Percentiles rank a stretch among this genome's conserved stretches.
Evolutionary conservation across 495 filamentous ascomycete genomes (phyloP).

Genomic region (Aspergillus saccharolyticus): DNA sequence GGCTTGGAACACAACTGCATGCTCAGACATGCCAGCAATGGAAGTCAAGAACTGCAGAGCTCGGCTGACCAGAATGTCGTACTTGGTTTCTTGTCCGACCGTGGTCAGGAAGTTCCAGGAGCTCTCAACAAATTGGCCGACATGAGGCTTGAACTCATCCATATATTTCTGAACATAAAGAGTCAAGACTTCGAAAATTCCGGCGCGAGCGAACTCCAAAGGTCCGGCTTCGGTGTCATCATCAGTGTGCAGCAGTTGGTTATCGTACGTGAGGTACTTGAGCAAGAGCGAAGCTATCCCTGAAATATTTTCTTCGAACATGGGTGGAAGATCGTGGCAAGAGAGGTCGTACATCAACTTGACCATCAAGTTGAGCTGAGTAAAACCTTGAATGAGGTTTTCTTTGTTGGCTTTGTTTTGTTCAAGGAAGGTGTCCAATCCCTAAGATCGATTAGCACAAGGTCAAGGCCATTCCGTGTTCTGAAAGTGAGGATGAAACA

Average conservation of each 20-base stretch:
- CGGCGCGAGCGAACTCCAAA: slow-evolving; percentile 80
- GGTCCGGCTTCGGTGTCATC: slow-evolving; percentile 83
- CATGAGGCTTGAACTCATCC: slow-evolving; percentile 76
- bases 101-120: slow-evolving; percentile 88
- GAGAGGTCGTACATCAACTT: slow-evolving; percentile 94
- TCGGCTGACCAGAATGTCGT: slow-evolving; percentile 92
- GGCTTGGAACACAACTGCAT: slow-evolving; percentile 82
- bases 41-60: slow-evolving; percentile 91
- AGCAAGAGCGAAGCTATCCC: slow-evolving; percentile 73
- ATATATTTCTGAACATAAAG: slow-evolving; percentile 90
- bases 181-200: slow-evolving; percentile 82
- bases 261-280: slow-evolving; percentile 90
- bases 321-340: slow-evolving; percentile 90
- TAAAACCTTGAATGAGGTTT: slow-evolving; percentile 67
- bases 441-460: slow-evolving; percentile 37
- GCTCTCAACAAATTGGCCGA: slow-evolving; percentile 76
- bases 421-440: slow-evolving; percentile 71
- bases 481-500: background rate
- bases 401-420: slow-evolving; percentile 68
- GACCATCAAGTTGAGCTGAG: slow-evolving; percentile 76
- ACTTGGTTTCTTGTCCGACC: slow-evolving; percentile 81
- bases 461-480: background rate
- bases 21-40: slow-evolving; percentile 66
- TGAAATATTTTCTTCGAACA: slow-evolving; percentile 80
- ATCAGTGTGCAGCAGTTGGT: slow-evolving; percentile 69